Evolutionary conservation across 1,139 yeast species (phyloP), one percentile per base, ranked within the genome.

Genomic region (Blastobotrys buckinghamii): DNA sequence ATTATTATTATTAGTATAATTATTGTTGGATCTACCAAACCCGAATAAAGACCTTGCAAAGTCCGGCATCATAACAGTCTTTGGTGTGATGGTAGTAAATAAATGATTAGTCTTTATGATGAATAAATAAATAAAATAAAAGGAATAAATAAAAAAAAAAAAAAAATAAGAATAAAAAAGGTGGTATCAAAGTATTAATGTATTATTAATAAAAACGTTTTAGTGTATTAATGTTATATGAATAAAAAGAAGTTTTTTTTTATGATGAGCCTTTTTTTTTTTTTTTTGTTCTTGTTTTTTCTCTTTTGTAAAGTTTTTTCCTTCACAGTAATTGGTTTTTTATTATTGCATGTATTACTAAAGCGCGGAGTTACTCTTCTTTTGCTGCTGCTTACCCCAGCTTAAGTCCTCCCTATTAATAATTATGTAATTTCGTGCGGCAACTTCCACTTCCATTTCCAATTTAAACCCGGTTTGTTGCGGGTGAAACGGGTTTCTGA

Each of bases 21-120:
- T 12, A 12, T 15, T 10, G 15, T 38, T 15, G 19, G 39, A 29
- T 29, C 17, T 55, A 36, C 60, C 55, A 39, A 57, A 58, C n/a
- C 58, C 55, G 44, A 61, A 61, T 38, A 61, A 54, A 22, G 63
- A 60, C 51, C 57, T 60, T 12, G 65, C 60, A 50, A 61, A 61
- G 46, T 61, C 65, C 26, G 64, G 63, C 65, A 61, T 61, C 48
- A 37, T 50, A 33, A 40, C 42, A 35, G 26, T 41, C 32, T 22
- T 30, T 22, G 42, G 24, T 20, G 22, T 37, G 34, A 33, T 37
- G 19, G 47, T 42, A 17, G 40, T n/a, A 22, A 27, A 35, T 19
- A 32, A 42, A 20, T 15, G 19, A 13, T 33, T 37, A 9, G 32
- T 38, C 38, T 26, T 27, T 17, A 33, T 42, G 39, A 15, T n/a